phyloP scores from a whole-genome alignment of 257 asterid genomes.

The Scutellaria barbata region DNA sequence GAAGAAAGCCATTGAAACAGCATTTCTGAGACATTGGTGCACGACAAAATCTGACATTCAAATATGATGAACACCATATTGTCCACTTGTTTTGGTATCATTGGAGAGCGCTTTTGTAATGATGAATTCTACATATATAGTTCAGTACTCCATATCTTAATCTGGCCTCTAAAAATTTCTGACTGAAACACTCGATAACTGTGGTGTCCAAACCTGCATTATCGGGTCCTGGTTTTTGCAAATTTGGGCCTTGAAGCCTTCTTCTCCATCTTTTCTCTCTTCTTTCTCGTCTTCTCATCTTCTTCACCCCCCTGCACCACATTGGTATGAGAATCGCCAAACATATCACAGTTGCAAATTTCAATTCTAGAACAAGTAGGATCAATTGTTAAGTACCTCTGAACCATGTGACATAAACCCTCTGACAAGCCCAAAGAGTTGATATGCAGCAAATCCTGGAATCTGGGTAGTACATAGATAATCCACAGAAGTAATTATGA shows the following conservation, averaged over 20 bases:
- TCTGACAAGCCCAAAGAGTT: constrained; percentile 75
- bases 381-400: constrained; percentile 54
- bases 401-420: constrained; percentile 75
- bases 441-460: constrained; percentile 87
- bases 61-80: constrained; percentile 1
- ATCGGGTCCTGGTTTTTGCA: constrained; percentile 68
- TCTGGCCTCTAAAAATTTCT: constrained; percentile 16
- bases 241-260: constrained; percentile 86
- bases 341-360: neutral
- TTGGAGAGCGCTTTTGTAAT: neutral
- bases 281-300: constrained; percentile 83
- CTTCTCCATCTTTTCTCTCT: constrained; percentile 95
- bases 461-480: constrained; percentile 54
- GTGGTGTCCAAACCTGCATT: constrained; percentile 8
- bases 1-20: neutral
- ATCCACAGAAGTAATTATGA: constrained; percentile 4
- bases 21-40: constrained; percentile 1
- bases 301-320: constrained; percentile 74
- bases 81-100: neutral
- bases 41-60: constrained; percentile 30
- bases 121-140: neutral
- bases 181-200: neutral
- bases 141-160: neutral
- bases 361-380: constrained; percentile 1
- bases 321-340: constrained; percentile 18